Conservation (phyloP, 768 basidiomycete species). For the Russula ochroleuca region DNA sequence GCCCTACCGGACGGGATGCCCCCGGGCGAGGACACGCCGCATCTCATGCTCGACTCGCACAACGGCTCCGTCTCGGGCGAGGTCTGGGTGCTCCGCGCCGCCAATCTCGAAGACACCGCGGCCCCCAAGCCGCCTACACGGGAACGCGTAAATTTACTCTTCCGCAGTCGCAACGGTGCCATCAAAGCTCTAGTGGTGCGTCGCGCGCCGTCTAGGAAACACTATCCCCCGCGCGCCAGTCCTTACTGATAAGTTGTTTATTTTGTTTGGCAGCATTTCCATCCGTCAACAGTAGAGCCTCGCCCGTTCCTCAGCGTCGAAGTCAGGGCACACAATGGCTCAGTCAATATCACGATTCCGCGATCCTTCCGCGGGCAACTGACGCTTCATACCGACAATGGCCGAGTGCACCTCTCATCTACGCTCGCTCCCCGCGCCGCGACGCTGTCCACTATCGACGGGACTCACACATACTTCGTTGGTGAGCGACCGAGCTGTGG, state of each 20-base stretch:
- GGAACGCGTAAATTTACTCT: conserved; percentile 8
- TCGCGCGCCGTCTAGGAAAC: background rate
- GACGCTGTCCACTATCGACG: conserved; percentile 12
- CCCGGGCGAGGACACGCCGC: background rate
- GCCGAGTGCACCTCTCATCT: conserved; percentile 16
- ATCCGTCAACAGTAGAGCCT: conserved; percentile 14
- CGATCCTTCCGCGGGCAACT: conserved; percentile 26
- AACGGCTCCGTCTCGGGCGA: conserved; percentile 14
- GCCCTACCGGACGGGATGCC: background rate
- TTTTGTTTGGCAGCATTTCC: conserved; percentile 7
- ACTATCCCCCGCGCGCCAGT: background rate
- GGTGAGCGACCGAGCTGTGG: conserved; percentile 19
- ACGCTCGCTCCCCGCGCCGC: conserved; percentile 5
- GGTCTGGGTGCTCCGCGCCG: conserved; percentile 14
- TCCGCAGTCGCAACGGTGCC: conserved; percentile 11
- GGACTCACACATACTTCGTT: conserved; percentile 20
- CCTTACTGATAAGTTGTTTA: background rate
- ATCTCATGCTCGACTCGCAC: conserved; percentile 12
- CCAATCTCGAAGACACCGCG: background rate
- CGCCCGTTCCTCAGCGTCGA: conserved; percentile 23
- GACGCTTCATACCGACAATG: conserved; percentile 17
- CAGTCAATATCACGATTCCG: conserved; percentile 12
- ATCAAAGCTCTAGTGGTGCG: conserved; percentile 18
- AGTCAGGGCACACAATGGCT: conserved; percentile 8
- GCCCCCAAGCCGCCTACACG: no score